Percentiles rank a stretch among this genome's conserved stretches.
Evolutionary conservation across 345 rosid species (phyloP).

Genomic region (Hibiscus trionum): DNA sequence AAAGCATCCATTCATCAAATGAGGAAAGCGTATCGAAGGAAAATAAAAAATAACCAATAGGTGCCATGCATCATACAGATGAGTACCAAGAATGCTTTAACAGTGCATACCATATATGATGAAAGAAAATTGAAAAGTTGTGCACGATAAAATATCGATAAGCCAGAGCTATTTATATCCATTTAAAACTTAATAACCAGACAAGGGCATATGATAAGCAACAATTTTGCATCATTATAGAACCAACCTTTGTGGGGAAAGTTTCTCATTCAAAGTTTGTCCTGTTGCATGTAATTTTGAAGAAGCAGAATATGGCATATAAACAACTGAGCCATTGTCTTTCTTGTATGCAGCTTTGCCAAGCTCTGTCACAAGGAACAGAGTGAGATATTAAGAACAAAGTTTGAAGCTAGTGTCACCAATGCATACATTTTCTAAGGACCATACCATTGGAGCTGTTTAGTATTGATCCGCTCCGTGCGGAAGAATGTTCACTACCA

Average conservation of each 20-base stretch:
- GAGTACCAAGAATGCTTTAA: background rate
- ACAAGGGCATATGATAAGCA: background rate
- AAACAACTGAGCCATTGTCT: conserved; percentile 23
- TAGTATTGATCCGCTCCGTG: conserved; percentile 13
- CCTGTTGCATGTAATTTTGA: conserved; percentile 8
- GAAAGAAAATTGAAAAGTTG: background rate
- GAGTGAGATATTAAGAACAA: conserved; percentile 15
- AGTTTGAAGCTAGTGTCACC: conserved; percentile 5
- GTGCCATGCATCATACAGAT: background rate
- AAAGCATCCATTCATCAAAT: background rate
- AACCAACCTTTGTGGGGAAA: conserved; percentile 29
- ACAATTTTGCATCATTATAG: background rate
- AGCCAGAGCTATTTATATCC: background rate
- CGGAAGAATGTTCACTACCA: conserved; percentile 18
- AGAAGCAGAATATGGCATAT: conserved; percentile 18
- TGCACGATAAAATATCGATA: background rate
- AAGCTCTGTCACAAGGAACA: conserved; percentile 25
- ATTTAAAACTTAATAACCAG: background rate
- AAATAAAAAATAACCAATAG: background rate
- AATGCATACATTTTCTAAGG: conserved; percentile 11
- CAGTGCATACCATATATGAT: background rate
- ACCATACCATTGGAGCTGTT: conserved; percentile 27
- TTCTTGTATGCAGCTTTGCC: conserved; percentile 26
- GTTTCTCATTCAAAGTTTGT: conserved; percentile 22
- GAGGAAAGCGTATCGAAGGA: background rate